phyloP scores from a whole-genome alignment of 2,329 filamentous ascomycete species.

The Chaetomiaceae sp. region DNA sequence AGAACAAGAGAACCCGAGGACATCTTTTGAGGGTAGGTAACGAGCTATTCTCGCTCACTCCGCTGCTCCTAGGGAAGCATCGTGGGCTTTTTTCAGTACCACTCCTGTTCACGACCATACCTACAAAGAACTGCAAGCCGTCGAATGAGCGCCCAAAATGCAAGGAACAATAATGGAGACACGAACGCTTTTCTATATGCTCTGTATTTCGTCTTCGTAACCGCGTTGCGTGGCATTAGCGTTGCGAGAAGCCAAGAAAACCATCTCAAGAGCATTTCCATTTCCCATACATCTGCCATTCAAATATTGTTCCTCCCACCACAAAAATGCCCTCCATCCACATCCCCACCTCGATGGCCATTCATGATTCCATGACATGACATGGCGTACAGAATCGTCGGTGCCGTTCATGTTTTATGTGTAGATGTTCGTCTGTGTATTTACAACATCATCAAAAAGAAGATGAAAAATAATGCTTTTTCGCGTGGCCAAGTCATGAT shows the following conservation, averaged over 20 bases:
- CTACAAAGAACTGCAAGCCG: too few species aligned
- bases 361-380: not conserved
- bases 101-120: too few species aligned
- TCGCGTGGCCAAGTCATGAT: constrained; percentile 12
- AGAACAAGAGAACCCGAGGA: too few species aligned
- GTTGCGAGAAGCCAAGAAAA: not conserved
- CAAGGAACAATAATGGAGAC: not conserved
- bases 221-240: not conserved
- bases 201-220: constrained; percentile 1
- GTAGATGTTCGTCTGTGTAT: not conserved
- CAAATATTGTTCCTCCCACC: not conserved
- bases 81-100: too few species aligned
- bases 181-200: constrained; percentile 3
- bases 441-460: constrained; percentile 27
- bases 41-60: too few species aligned
- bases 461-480: not conserved
- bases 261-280: not conserved
- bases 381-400: constrained; percentile 2
- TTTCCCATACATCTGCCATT: not conserved
- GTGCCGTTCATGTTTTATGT: constrained; percentile 1
- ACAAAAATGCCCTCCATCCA: not conserved
- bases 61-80: too few species aligned
- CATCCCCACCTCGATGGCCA: not conserved
- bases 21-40: too few species aligned
- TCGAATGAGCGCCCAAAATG: not conserved